Evolutionary conservation across 2,329 filamentous ascomycete species (phyloP).

Genomic region (Trematosphaeria pertusa): DNA sequence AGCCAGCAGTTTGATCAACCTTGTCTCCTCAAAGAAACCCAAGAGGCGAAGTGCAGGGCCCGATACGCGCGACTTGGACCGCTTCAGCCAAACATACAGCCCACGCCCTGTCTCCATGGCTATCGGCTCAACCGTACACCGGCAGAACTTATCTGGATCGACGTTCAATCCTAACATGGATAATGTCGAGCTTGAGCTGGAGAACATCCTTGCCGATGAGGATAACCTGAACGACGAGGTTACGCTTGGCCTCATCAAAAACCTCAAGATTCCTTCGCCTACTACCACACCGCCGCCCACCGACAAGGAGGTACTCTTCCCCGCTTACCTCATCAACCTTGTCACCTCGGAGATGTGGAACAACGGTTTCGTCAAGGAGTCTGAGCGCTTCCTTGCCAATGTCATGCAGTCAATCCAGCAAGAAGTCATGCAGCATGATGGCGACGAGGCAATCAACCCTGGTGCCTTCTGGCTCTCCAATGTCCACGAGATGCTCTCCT

Average conservation of each 20-base stretch:
- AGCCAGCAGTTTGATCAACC: conserved; percentile 85
- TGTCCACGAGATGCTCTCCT: conserved; percentile 99
- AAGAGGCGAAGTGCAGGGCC: conserved; percentile 92
- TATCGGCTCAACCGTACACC: conserved; percentile 68
- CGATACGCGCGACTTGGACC: conserved; percentile 83
- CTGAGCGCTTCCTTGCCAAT: conserved; percentile 96
- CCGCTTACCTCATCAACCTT: conserved; percentile 97
- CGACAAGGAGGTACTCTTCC: conserved; percentile 98
- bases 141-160: conserved; percentile 75
- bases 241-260: conserved; percentile 92
- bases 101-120: conserved; percentile 97
- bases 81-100: conserved; percentile 92
- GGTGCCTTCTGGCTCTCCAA: conserved; percentile 99
- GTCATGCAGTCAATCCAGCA: conserved; percentile 99
- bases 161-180: conserved; percentile 83
- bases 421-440: conserved; percentile 98
- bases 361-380: conserved; percentile 99
- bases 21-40: conserved; percentile 96
- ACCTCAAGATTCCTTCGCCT: conserved; percentile 93
- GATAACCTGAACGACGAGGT: conserved; percentile 97
- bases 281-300: conserved; percentile 87
- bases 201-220: conserved; percentile 91
- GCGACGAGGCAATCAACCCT: conserved; percentile 95
- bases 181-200: conserved; percentile 93
- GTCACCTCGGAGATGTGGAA: conserved; percentile 99